Percentiles rank a stretch among this genome's conserved stretches.
Conservation (phyloP, 78 protist genomes). For the Bigelowiella natans region DNA sequence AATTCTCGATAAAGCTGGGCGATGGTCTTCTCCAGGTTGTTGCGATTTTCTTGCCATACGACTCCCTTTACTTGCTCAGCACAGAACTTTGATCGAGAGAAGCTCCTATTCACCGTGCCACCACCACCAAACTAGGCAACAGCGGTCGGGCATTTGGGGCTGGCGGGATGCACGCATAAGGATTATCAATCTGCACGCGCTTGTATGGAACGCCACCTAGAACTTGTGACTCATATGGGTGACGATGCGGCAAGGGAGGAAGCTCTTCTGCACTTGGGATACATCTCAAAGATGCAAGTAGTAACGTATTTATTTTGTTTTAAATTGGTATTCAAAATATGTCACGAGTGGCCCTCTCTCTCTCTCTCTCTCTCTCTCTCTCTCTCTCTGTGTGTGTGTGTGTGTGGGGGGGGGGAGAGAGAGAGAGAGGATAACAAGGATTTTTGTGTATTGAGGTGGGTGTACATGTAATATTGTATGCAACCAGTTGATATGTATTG, state of each 20-base stretch:
- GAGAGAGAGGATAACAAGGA: neutral
- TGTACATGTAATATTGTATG: neutral
- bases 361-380: neutral
- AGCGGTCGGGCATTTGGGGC: neutral
- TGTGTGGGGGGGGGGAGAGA: neutral
- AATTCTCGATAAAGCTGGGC: neutral
- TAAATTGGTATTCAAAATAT: neutral
- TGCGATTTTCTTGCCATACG: neutral
- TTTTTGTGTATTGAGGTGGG: neutral
- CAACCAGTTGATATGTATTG: neutral
- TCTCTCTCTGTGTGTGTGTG: neutral
- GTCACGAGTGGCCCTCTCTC: neutral
- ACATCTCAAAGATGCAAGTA: neutral
- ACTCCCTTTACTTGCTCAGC: no score
- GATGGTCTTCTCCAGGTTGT: neutral
- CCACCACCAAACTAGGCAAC: neutral
- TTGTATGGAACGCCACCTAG: neutral
- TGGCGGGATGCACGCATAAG: neutral
- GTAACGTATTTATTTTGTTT: no score
- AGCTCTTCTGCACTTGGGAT: neutral
- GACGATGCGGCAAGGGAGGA: neutral
- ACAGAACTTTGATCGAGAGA: no score
- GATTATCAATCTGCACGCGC: neutral
- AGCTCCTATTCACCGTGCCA: no score
- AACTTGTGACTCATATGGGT: neutral